Conservation (phyloP, 148 eudicot genomes). For the Amaranthus cruentus region DNA sequence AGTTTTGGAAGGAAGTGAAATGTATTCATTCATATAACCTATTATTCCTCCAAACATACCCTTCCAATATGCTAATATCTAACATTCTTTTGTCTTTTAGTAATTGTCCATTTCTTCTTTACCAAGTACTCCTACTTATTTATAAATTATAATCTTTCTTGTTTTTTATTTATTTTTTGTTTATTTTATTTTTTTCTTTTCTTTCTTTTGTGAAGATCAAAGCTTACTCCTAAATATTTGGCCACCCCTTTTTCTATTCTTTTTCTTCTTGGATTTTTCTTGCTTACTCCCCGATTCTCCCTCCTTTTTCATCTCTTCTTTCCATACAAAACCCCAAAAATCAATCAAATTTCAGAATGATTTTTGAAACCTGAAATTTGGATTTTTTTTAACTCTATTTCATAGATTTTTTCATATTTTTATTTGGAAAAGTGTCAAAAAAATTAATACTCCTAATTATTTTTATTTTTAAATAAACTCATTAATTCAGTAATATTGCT, state of each 20-base stretch:
- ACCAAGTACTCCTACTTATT: conserved; percentile 19
- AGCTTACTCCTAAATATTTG: conserved; percentile 20
- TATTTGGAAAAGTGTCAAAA: too few relatives aligned
- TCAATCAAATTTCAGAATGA: conserved; percentile 26
- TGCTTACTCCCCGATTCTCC: conserved; percentile 42
- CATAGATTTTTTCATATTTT: neutral
- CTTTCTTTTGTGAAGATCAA: conserved; percentile 14
- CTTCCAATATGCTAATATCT: conserved; percentile 64
- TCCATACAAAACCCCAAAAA: conserved; percentile 14
- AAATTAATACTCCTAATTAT: too few relatives aligned
- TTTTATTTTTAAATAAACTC: too few relatives aligned
- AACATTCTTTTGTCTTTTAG: conserved; percentile 48
- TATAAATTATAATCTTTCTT: conserved; percentile 10
- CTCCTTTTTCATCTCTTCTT: conserved; percentile 14
- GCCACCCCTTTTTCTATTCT: conserved; percentile 18
- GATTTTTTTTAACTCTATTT: neutral
- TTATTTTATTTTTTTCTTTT: neutral
- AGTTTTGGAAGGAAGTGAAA: conserved; percentile 42
- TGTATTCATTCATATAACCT: conserved; percentile 30
- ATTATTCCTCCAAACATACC: conserved; percentile 75
- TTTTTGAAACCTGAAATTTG: conserved; percentile 9
- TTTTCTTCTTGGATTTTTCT: conserved; percentile 30
- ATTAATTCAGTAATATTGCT: too few relatives aligned
- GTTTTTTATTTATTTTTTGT: neutral
- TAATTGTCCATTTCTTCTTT: conserved; percentile 39